Evolutionary conservation across 352 stramenopile genomes (phyloP).

Genomic region (Albugo candida): DNA sequence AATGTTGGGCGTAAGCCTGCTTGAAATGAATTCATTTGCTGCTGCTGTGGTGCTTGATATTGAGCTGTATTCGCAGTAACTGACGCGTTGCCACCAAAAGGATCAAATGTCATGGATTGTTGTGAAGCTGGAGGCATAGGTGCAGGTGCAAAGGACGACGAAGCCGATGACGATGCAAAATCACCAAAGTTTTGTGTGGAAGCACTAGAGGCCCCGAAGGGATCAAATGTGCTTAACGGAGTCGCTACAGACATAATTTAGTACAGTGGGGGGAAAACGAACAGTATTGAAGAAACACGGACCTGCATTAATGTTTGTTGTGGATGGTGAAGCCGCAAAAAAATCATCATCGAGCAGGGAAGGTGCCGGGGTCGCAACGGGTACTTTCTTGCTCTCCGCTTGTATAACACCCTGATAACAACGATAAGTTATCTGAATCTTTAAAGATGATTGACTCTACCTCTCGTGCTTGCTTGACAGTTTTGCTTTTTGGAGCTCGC

Average conservation of each 20-base stretch:
- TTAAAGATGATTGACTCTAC: not conserved
- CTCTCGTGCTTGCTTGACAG: constrained; percentile 1
- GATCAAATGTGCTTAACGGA: constrained; percentile 34
- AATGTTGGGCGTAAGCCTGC: constrained; percentile 19
- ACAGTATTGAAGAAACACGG: too few species aligned
- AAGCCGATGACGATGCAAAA: constrained; percentile 19
- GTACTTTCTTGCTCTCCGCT: constrained; percentile 23
- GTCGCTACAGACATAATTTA: constrained; percentile 4
- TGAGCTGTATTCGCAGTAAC: not conserved
- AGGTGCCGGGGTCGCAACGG: constrained; percentile 32
- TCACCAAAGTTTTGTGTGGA: constrained; percentile 7
- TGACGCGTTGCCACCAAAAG: constrained; percentile 20
- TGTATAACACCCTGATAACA: constrained; percentile 16
- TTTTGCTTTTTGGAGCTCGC: constrained; percentile 48
- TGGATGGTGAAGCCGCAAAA: constrained; percentile 18
- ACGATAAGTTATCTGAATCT: constrained; percentile 1
- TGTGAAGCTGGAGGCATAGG: constrained; percentile 20
- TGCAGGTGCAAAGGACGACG: constrained; percentile 10
- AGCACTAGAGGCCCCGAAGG: constrained; percentile 22
- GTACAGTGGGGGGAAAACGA: too few species aligned
- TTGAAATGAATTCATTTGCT: constrained; percentile 8
- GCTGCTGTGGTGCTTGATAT: not conserved
- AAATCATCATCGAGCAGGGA: constrained; percentile 66
- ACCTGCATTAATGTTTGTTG: constrained; percentile 18
- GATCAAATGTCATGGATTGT: constrained; percentile 27